A percentile compares a stretch with the other conserved stretches of the same genome.
phyloP scores from a whole-genome alignment of 2,329 filamentous ascomycete genomes.

The Penicillium sp. region DNA sequence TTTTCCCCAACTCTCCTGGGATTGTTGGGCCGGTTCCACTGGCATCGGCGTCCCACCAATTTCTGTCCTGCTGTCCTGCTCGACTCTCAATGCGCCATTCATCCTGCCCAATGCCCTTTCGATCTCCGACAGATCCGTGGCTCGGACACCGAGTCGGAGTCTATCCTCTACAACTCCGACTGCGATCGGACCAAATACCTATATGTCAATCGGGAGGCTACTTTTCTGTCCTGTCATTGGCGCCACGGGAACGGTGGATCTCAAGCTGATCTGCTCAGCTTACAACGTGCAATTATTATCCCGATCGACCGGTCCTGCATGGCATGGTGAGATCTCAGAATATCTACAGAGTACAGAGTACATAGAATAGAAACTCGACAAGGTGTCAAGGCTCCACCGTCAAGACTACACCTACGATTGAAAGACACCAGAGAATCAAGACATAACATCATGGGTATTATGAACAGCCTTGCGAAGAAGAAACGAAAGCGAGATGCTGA shows the following conservation, averaged over 20 bases:
- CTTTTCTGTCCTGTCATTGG: neutral
- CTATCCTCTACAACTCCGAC: neutral
- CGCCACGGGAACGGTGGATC: neutral
- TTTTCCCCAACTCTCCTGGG: constrained; percentile 21
- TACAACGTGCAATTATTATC: no score
- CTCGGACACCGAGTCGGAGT: constrained; percentile 6
- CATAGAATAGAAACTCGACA: no score
- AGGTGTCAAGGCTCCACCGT: no score
- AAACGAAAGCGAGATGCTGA: constrained; percentile 26
- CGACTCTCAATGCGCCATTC: no score
- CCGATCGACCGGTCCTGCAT: no score
- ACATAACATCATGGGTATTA: constrained; percentile 30
- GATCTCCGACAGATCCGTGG: neutral
- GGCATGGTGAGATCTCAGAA: no score
- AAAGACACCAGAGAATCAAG: no score
- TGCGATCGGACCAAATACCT: neutral
- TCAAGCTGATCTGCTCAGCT: neutral
- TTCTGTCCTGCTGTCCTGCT: no score
- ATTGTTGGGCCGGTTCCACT: constrained; percentile 27
- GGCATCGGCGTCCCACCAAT: constrained; percentile 14
- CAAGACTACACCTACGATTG: no score
- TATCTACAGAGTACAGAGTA: no score
- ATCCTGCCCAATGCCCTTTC: neutral
- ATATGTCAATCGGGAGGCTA: neutral
- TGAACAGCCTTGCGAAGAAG: constrained; percentile 27